phyloP scores from a whole-genome alignment of 1,139 yeast genomes.

The Candida sp. region DNA sequence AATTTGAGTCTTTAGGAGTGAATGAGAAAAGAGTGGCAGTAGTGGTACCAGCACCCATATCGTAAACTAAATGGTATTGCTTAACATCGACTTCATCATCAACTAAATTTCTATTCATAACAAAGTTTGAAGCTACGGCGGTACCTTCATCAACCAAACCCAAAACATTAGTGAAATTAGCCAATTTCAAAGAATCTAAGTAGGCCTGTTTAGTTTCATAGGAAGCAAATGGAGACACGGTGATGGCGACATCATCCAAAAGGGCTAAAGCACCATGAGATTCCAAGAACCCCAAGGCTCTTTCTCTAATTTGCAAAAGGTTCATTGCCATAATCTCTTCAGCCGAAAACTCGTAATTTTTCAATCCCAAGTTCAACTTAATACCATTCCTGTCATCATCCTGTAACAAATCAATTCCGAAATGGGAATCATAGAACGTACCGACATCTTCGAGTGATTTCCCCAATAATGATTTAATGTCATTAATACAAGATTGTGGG shows the following conservation, averaged over 20 bases:
- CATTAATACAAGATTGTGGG: conserved; percentile 68
- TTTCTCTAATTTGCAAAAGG: conserved; percentile 57
- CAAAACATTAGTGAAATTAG: conserved; percentile 59
- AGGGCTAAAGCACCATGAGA: conserved; percentile 27
- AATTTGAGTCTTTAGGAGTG: conserved; percentile 34
- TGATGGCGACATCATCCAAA: conserved; percentile 65
- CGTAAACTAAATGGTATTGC: conserved; percentile 74
- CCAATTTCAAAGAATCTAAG: conserved; percentile 67
- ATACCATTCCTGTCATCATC: conserved; percentile 45
- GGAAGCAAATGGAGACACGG: conserved; percentile 73
- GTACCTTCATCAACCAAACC: conserved; percentile 85
- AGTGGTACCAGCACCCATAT: conserved; percentile 92
- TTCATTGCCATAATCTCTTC: conserved; percentile 90
- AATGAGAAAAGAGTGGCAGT: conserved; percentile 79
- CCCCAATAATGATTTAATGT: conserved; percentile 73
- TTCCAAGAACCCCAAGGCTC: conserved; percentile 52
- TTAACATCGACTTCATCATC: conserved; percentile 32
- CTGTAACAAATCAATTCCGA: conserved; percentile 53
- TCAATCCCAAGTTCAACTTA: conserved; percentile 46
- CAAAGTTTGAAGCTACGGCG: conserved; percentile 82
- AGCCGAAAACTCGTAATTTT: conserved; percentile 37
- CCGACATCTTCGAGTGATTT: conserved; percentile 47
- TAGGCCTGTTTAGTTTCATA: conserved; percentile 69
- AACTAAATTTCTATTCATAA: conserved; percentile 46
- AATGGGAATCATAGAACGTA: conserved; percentile 50